A percentile compares a stretch with the other conserved stretches of the same genome.
Evolutionary conservation across 1,284 basidiomycete genomes (phyloP).

Genomic region (Cystobasidiaceae sp.): DNA sequence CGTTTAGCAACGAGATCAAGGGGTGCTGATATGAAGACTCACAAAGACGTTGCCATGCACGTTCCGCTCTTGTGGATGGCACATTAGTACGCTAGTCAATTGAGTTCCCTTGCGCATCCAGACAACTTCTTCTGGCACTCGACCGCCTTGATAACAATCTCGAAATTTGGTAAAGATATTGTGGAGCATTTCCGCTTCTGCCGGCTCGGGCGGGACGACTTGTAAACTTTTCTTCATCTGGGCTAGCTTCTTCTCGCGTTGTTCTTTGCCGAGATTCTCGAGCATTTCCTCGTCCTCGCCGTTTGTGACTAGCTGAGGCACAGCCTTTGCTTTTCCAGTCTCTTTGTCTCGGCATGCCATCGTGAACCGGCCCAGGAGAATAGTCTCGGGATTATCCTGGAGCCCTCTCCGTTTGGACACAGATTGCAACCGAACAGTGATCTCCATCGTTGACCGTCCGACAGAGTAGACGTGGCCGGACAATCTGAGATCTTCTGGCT

Average conservation of each 20-base stretch:
- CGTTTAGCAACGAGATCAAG: not conserved
- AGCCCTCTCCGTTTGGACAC: constrained; percentile 35
- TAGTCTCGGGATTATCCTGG: constrained; percentile 38
- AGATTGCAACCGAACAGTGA: constrained; percentile 46
- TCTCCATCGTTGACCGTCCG: constrained; percentile 46
- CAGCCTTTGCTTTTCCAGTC: constrained; percentile 29
- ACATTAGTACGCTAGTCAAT: constrained; percentile 39
- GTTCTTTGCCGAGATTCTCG: constrained; percentile 35
- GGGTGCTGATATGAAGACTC: not conserved
- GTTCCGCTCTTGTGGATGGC: constrained; percentile 21
- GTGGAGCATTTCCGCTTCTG: constrained; percentile 46
- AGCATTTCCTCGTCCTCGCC: constrained; percentile 31
- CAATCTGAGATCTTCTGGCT: constrained; percentile 38
- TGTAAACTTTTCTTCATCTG: constrained; percentile 41
- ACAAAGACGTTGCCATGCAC: constrained; percentile 34
- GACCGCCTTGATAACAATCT: constrained; percentile 31
- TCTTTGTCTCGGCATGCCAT: constrained; percentile 33
- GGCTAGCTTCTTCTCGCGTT: constrained; percentile 43
- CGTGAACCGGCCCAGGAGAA: constrained; percentile 47
- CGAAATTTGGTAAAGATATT: constrained; percentile 39
- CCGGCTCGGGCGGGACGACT: constrained; percentile 45
- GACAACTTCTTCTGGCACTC: constrained; percentile 33
- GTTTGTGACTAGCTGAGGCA: constrained; percentile 25
- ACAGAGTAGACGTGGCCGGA: constrained; percentile 39
- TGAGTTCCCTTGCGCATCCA: constrained; percentile 41